Evolutionary conservation across 176 grass and related monocot genomes (phyloP).

Genomic region (Dactylis glomerata): DNA sequence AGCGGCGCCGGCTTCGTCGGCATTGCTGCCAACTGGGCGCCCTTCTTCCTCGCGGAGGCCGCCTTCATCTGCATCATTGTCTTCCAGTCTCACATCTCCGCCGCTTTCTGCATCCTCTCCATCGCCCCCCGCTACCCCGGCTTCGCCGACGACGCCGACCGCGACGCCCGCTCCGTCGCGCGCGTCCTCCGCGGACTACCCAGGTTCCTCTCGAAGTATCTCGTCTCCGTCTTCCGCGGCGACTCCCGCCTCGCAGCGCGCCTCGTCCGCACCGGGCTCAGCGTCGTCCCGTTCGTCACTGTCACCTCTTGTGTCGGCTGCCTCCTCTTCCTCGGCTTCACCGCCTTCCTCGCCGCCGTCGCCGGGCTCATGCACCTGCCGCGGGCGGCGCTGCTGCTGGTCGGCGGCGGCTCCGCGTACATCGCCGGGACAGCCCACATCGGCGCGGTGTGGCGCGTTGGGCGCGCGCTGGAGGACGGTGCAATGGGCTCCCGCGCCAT

Average conservation of each 20-base stretch:
- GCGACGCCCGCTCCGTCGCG: not conserved
- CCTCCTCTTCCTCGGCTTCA: not conserved
- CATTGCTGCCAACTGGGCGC: not conserved
- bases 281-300: not conserved
- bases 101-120: not conserved
- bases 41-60: not conserved
- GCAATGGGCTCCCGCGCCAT: not conserved
- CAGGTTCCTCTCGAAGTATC: not conserved
- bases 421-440: not conserved
- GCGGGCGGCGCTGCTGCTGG: not conserved
- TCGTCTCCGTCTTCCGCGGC: not conserved
- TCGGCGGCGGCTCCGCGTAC: not conserved
- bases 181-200: not conserved
- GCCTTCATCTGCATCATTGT: not conserved
- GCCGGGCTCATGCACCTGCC: not conserved
- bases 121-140: not conserved
- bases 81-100: not conserved
- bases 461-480: not conserved
- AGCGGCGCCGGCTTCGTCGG: not conserved
- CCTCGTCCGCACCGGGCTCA: not conserved
- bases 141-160: not conserved
- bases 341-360: not conserved
- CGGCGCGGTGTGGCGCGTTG: not conserved
- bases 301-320: not conserved
- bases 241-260: not conserved